Base-by-base conservation (phyloP, 805 yeast genomes). In the Candida coquimbonensis region DNA sequence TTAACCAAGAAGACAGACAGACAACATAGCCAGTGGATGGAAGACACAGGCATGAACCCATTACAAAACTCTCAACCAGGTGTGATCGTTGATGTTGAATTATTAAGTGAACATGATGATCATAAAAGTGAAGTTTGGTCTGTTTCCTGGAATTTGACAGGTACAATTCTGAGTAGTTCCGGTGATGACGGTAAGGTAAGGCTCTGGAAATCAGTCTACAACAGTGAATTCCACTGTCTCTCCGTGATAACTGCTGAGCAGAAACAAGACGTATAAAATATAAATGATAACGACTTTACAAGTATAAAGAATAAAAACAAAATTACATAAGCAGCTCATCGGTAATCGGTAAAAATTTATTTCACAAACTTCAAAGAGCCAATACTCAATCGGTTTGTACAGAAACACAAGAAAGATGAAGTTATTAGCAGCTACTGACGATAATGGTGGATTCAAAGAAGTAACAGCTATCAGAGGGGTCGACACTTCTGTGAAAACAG, bases 171-270 rank as follows among this genome's bases (percentile, higher is more conserved):
- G 50, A 85, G 96, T 53, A 83, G 93, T 40, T 88, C 97, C 7
- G 98, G 99, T 17, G 97, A 90, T 60, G 98, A 93, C 61, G 97
- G 97, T 4, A 81, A 83, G 52, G 82, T 91, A 7, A 71, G 96
- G 55, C 72, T 93, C 53, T 93, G 98, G 96, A 93, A 91, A 65
- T 77, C 96, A 24, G 80, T 87, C 33, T 87, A 85, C 61, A 76
- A 83, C 48, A 86, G 85, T 56, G 87, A 86, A 57, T 93, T 89
- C 75, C 88, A 84, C 65, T 89, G 96, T 62, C 80, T 91, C 80
- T 87, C 96, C 50, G 90, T 88, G 19, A 78, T 86, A 26, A 74
- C 82, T 46, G 83, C 85, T 21, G 83, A 80, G 49, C 64, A 64
- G 44, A 55, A 48, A 36, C 47, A 38, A 16, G 48, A 38, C 13